Percentiles rank a stretch among this genome's conserved stretches.
phyloP scores from a whole-genome alignment of 2,329 filamentous ascomycete species.

The Cordyceps sp. region DNA sequence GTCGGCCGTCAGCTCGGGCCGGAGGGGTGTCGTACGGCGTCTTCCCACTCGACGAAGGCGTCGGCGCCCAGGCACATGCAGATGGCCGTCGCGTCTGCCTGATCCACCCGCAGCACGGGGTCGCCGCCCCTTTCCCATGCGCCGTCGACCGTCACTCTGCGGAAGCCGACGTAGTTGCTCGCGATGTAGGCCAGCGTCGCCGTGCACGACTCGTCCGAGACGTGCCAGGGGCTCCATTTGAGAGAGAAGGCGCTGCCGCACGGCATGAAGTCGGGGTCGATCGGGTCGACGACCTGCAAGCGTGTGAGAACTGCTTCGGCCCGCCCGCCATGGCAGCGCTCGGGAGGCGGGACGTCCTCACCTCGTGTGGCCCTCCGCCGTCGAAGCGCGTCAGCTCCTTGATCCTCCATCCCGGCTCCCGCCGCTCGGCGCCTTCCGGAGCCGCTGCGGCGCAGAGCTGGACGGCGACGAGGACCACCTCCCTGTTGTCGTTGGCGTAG shows the following conservation, averaged over 20 bases:
- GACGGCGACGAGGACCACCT: slow-evolving; percentile 33
- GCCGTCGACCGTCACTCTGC: slow-evolving; percentile 24
- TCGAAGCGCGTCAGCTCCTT: slow-evolving; percentile 32
- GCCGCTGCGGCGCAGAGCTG: slow-evolving; percentile 16
- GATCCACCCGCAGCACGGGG: slow-evolving; percentile 21
- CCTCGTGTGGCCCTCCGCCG: slow-evolving; percentile 26
- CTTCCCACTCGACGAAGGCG: slow-evolving; percentile 39
- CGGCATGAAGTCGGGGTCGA: slow-evolving; percentile 32
- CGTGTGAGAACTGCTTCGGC: background rate
- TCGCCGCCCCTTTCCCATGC: slow-evolving; percentile 17
- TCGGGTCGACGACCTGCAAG: slow-evolving; percentile 11
- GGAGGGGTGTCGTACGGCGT: slow-evolving; percentile 19
- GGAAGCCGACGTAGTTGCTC: slow-evolving; percentile 37
- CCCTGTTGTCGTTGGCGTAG: slow-evolving; percentile 31
- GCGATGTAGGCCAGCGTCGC: slow-evolving; percentile 33
- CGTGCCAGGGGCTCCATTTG: slow-evolving; percentile 37
- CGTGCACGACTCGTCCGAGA: slow-evolving; percentile 14
- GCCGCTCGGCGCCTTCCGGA: slow-evolving; percentile 5
- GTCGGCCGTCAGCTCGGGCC: background rate
- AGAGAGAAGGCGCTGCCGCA: slow-evolving; percentile 31
- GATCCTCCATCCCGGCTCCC: slow-evolving; percentile 28
- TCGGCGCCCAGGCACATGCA: slow-evolving; percentile 34
- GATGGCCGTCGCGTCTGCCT: slow-evolving; percentile 25
- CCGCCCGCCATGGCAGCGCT: background rate
- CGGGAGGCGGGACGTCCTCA: background rate